Evolutionary conservation across 805 yeast species (phyloP), one percentile per base, ranked within the genome.

Genomic region (Yarrowia sp.): DNA sequence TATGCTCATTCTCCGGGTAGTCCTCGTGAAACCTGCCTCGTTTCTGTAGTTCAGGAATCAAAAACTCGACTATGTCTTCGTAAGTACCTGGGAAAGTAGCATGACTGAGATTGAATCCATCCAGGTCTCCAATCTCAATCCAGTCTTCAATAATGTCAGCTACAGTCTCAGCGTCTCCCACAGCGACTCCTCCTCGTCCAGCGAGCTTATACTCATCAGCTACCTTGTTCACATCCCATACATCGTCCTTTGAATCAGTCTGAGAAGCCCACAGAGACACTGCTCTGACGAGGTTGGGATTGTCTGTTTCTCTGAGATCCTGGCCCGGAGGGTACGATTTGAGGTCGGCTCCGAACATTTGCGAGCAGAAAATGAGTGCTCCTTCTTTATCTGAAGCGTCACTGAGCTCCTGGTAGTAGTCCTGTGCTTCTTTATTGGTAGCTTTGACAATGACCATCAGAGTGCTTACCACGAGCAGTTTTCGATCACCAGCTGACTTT

Each of bases 71-170:
- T 41, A 82, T 73, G 11, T 81, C 81, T 66, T 78, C 80, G 50
- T 79, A 75, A 3, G 78, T 72, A 5, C 77, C 79, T 32, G 80
- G 82, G 38, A 75, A 72, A 5, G 79, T 74, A 1, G 82, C 78
- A 70, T 79, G 79, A 1, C 80, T 76, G 46, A 82, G 72, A 69
- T 82, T 82, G 71, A 81, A 80, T 0, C 84, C 84, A 70, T 82
- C 84, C 36, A 81, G 75, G 55, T 77, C 82, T 22, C 80, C 75
- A 26, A 76, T 73, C 14, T 77, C 77, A 10, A 79, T 79, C 79
- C 82, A 82, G 56, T 73, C 69, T 67, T 81, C 81, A 16, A 82
- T 74, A 70, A 76, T 77, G 67, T 82, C 82, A 10, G 82, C 83
- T 16, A 82, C 81, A 58, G 77, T 77, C n/a, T 70, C 66, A 0